Base-by-base conservation (phyloP, 805 yeast genomes). In the Candida silvatica region DNA sequence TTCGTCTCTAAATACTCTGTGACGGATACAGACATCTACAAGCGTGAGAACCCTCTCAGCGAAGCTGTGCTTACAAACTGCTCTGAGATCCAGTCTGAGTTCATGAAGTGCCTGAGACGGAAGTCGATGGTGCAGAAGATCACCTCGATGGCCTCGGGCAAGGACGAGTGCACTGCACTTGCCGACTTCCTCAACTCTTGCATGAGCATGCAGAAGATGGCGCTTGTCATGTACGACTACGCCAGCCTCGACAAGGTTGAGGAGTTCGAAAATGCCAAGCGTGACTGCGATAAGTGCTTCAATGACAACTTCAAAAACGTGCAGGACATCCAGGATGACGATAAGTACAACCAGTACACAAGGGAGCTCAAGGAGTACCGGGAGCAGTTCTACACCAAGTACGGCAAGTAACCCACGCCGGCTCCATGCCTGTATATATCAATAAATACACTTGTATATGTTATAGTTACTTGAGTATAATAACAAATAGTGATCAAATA, bases 31-130 rank as follows among this genome's bases (percentile, higher is more conserved):
- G 56, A 54, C 3, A 41, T 34, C 5, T 60, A 59, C 38, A 43
- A 45, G 28, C 46, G 61, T 19, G 45, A 46, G 19, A 46, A 54
- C 32, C 45, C 51, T 3, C 31, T 45, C 8, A 42, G 44, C 14
- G 59, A 55, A 37, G 49, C 57, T 2, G 51, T 56, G 2, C 37
- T 48, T 4, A 47, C 49, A 9, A 60, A 60, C 37, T 60, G 65
- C 36, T 44, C 61, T 11, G 65, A 59, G 35, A 40, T 56, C 4
- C 60, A 54, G 30, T 31, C 40, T n/a, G 28, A 30, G 23, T 56
- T 51, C 32, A 39, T 52, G 18, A 42, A 50, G 14, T 59, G 64
- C 41, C 39, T 52, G 12, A 39, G 37, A 18, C 31, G 35, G 14
- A 47, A 47, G 22, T 40, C 43, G 17, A 33, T 42, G 3, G 34